Evolutionary conservation across 2,329 filamentous ascomycete species (phyloP).

Genomic region (Mycosphaerelloides madeirae): DNA sequence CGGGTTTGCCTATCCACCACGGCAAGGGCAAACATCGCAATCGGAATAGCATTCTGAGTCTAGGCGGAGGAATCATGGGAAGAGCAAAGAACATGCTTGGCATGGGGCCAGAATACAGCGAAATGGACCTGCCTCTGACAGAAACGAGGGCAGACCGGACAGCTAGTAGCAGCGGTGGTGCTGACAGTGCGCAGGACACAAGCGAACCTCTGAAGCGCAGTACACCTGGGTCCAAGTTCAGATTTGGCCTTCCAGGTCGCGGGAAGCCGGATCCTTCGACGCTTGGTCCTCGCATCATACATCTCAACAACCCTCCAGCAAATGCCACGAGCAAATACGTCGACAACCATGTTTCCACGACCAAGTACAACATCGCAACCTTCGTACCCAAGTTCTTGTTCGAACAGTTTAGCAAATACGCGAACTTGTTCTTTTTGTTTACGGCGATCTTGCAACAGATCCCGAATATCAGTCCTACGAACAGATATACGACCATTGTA

Average conservation of each 20-base stretch:
- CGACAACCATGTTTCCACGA: slow-evolving; percentile 94
- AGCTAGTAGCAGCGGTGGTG: slow-evolving; percentile 10
- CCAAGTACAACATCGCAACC: slow-evolving; percentile 91
- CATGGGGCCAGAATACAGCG: slow-evolving; percentile 81
- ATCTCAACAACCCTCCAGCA: slow-evolving; percentile 92
- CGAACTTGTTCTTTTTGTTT: slow-evolving; percentile 98
- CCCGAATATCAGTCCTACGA: slow-evolving; percentile 88
- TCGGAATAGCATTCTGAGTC: slow-evolving; percentile 79
- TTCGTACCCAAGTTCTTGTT: slow-evolving; percentile 96
- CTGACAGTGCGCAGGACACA: slow-evolving; percentile 12
- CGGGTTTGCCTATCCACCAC: slow-evolving; percentile 52
- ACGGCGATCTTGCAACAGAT: slow-evolving; percentile 94
- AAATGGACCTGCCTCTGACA: slow-evolving; percentile 96
- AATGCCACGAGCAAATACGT: slow-evolving; percentile 86
- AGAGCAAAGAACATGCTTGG: slow-evolving; percentile 86
- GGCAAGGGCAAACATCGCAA: slow-evolving; percentile 43
- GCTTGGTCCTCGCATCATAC: slow-evolving; percentile 84
- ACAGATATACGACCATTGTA: slow-evolving; percentile 91
- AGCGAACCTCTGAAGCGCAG: slow-evolving; percentile 39
- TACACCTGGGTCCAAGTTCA: slow-evolving; percentile 73
- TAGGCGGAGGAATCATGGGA: slow-evolving; percentile 83
- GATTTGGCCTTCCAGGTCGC: slow-evolving; percentile 76
- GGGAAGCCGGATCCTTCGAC: slow-evolving; percentile 81
- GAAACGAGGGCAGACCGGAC: slow-evolving; percentile 54
- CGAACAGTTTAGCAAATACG: slow-evolving; percentile 98